Base-by-base conservation (phyloP, 441 rosid species). In the Gossypium laxum region DNA sequence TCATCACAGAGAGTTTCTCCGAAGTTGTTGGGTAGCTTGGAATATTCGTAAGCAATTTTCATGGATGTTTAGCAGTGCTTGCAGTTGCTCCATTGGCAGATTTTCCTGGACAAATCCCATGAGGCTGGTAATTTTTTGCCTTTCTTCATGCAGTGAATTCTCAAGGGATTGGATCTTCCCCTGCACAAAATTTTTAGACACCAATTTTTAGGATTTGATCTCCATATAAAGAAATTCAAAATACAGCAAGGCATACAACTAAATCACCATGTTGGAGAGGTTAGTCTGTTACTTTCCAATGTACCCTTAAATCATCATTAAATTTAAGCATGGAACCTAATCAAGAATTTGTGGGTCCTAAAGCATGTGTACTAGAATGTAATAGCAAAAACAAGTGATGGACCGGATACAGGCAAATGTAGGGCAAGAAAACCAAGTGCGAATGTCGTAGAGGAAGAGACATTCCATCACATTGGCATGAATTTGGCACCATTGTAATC, bases 121-220 rank as follows among this genome's bases (percentile, higher is more conserved):
- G 51, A 63, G 68, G 30, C 19, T 63, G 52, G 11, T 34, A 34
- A 34, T 7, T 10, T 1, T 26, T 17, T 18, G 68, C 52, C 43
- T 91, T 75, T 92, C 97, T 60, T 92, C 97, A 75, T 87, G 88
- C 63, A 92, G 89, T 10, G 90, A 85, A 65, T 80, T 78, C 82
- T 89, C 85, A 5, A 92, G 85, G 10, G 86, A 76, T 77, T 87
- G 89, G 62, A 92, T 89, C 74, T 87, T 82, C 82, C 86, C 95
- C 99, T 92, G 96, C 83, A 81, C 65, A 79, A 69, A 41, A 63
- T 50, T 10, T 0, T 4, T 18, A 14, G 61, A 19, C 14, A 3
- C 66, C 21, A n/a, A 60, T 4, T 60, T 60, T 60, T 41, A 60
- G 43, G 22, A 14, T 30, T 15, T 15, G 17, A 32, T 60, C 47